Conservation (phyloP, 495 filamentous ascomycete species). For the Pseudevernia furfuracea region DNA sequence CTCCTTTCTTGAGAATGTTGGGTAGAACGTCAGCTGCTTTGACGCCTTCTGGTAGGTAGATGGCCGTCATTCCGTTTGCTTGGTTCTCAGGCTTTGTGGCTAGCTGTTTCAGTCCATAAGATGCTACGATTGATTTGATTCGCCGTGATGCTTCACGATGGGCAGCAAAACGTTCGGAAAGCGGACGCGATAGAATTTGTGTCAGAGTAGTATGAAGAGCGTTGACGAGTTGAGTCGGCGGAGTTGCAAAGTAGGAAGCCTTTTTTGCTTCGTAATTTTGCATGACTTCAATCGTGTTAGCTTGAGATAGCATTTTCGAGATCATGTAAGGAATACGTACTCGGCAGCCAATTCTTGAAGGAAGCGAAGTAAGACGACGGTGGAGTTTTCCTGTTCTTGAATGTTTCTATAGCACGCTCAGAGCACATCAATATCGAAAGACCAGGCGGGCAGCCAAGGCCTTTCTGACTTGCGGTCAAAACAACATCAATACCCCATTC, state of each 20-base stretch:
- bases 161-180: slow-evolving; percentile 69
- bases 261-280: slow-evolving; percentile 97
- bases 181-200: slow-evolving; percentile 72
- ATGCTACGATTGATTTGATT: slow-evolving; percentile 71
- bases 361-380: slow-evolving; percentile 86
- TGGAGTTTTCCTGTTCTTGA: slow-evolving; percentile 69
- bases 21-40: slow-evolving; percentile 75
- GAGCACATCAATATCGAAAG: slow-evolving; percentile 88
- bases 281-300: slow-evolving; percentile 56
- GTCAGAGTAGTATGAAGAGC: slow-evolving; percentile 88
- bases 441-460: slow-evolving; percentile 88
- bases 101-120: slow-evolving; percentile 78
- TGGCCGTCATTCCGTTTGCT: slow-evolving; percentile 95
- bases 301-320: background rate
- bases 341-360: slow-evolving; percentile 94
- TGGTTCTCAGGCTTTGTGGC: slow-evolving; percentile 79
- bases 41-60: slow-evolving; percentile 83
- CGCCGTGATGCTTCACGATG: slow-evolving; percentile 70
- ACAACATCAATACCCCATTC: slow-evolving; percentile 90
- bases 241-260: slow-evolving; percentile 95
- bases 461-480: slow-evolving; percentile 91
- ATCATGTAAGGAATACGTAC: slow-evolving; percentile 34
- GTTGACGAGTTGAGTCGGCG: slow-evolving; percentile 86
- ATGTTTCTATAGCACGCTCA: slow-evolving; percentile 74
- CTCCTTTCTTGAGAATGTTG: slow-evolving; percentile 77